phyloP scores from a whole-genome alignment of 2,329 filamentous ascomycete genomes.

The Leptographium galeiforme region DNA sequence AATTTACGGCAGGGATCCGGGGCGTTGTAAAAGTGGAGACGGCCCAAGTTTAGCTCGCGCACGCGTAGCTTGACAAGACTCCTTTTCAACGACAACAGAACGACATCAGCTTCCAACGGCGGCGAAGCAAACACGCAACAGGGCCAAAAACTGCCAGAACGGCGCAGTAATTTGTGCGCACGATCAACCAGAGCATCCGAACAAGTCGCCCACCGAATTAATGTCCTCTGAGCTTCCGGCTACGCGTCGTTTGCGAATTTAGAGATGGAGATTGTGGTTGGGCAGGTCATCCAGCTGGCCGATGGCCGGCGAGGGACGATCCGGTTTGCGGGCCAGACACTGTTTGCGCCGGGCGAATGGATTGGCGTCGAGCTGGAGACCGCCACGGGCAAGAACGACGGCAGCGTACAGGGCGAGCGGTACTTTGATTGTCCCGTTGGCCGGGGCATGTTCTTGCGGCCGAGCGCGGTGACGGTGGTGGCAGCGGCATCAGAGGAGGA shows the following conservation, averaged over 20 bases:
- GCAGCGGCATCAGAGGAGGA: not conserved
- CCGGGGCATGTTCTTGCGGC: constrained; percentile 72
- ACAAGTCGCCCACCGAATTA: not conserved
- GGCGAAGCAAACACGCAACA: not conserved
- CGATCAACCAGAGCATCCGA: not conserved
- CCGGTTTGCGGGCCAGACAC: constrained; percentile 67
- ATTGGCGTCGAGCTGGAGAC: constrained; percentile 80
- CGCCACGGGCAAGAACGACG: constrained; percentile 82
- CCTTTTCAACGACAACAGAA: not conserved
- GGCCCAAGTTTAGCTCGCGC: not conserved
- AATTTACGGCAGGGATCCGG: not conserved
- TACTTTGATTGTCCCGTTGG: constrained; percentile 80
- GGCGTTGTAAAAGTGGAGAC: not conserved
- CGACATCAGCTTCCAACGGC: not conserved
- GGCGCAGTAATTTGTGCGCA: not conserved
- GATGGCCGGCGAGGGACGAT: constrained; percentile 67
- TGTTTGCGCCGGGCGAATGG: constrained; percentile 75
- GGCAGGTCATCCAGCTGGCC: constrained; percentile 65
- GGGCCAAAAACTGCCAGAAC: not conserved
- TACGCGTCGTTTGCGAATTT: not conserved
- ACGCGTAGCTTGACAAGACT: not conserved
- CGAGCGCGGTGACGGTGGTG: constrained; percentile 50
- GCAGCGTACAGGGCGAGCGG: constrained; percentile 70
- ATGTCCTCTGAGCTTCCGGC: not conserved
- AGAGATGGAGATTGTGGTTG: constrained; percentile 40